phyloP scores from a whole-genome alignment of 129 eudicot species.

The Daucus carota region DNA sequence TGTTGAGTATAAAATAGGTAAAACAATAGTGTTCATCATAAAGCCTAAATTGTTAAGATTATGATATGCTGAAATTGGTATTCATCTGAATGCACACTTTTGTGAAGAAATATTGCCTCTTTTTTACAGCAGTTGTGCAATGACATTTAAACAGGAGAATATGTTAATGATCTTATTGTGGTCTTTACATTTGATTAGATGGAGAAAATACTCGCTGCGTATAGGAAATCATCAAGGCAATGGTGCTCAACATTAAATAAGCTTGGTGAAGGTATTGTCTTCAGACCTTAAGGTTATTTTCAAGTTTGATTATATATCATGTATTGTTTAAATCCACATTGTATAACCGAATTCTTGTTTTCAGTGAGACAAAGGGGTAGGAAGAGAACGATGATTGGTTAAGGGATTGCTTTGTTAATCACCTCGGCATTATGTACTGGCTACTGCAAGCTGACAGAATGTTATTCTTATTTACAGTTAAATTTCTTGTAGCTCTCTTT shows the following conservation, averaged over 20 bases:
- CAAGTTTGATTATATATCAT: neutral
- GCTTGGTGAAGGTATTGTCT: conserved; percentile 43
- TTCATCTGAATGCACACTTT: neutral
- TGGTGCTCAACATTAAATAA: conserved; percentile 88
- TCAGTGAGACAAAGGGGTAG: conserved; percentile 87
- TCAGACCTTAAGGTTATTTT: neutral
- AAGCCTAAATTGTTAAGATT: neutral
- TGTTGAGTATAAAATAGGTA: no score
- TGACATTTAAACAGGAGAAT: neutral
- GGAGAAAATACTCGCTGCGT: conserved; percentile 86
- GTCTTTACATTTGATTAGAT: conserved; percentile 34
- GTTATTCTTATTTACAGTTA: neutral
- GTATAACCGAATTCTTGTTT: neutral
- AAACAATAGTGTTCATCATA: no score
- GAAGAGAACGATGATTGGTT: conserved; percentile 41
- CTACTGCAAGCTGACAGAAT: neutral
- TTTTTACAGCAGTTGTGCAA: neutral
- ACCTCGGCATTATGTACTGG: neutral
- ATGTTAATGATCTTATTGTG: neutral
- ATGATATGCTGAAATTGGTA: neutral
- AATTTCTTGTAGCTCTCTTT: neutral
- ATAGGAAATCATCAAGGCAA: conserved; percentile 90
- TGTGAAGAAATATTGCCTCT: neutral
- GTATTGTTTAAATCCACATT: neutral
- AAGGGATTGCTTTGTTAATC: neutral